Conservation (phyloP, 2,329 filamentous ascomycete species). For the Chaetomium sp. region DNA sequence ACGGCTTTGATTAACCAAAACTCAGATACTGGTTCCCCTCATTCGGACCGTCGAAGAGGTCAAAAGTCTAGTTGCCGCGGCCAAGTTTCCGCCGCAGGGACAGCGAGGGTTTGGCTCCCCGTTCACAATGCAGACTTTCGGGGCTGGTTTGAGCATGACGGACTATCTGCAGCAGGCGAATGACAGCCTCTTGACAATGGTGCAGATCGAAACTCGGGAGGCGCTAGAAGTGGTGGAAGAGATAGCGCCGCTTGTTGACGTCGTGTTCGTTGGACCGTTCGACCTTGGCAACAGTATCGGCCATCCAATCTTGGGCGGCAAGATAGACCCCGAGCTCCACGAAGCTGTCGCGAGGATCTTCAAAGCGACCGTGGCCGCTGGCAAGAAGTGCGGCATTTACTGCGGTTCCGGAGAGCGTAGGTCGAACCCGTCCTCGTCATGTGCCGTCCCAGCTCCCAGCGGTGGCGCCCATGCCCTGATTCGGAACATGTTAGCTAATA, state of each 20-base stretch:
- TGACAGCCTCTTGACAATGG: conserved; percentile 61
- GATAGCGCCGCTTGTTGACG: conserved; percentile 65
- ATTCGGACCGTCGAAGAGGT: conserved; percentile 58
- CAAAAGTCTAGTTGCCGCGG: conserved; percentile 50
- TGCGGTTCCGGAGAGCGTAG: conserved; percentile 53
- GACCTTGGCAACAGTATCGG: conserved; percentile 67
- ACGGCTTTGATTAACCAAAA: conserved; percentile 1
- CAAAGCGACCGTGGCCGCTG: conserved; percentile 59
- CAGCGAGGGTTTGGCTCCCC: conserved; percentile 59
- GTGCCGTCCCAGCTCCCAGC: neutral
- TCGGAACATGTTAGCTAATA: neutral
- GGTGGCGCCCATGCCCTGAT: neutral
- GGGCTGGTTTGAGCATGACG: conserved; percentile 50
- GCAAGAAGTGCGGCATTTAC: conserved; percentile 68
- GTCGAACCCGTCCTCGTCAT: neutral
- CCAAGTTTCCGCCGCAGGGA: conserved; percentile 60
- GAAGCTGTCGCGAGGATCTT: conserved; percentile 61
- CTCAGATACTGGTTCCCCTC: conserved; percentile 54
- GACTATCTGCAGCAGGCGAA: conserved; percentile 62
- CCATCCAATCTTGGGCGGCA: conserved; percentile 61
- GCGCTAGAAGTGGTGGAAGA: conserved; percentile 62
- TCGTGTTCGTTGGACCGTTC: conserved; percentile 67
- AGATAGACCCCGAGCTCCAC: conserved; percentile 60
- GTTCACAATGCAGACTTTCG: conserved; percentile 55
- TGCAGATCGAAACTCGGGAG: conserved; percentile 68